A percentile compares a stretch with the other conserved stretches of the same genome.
phyloP scores from a whole-genome alignment of 2,329 filamentous ascomycete species.

The Leptographium galeiforme region DNA sequence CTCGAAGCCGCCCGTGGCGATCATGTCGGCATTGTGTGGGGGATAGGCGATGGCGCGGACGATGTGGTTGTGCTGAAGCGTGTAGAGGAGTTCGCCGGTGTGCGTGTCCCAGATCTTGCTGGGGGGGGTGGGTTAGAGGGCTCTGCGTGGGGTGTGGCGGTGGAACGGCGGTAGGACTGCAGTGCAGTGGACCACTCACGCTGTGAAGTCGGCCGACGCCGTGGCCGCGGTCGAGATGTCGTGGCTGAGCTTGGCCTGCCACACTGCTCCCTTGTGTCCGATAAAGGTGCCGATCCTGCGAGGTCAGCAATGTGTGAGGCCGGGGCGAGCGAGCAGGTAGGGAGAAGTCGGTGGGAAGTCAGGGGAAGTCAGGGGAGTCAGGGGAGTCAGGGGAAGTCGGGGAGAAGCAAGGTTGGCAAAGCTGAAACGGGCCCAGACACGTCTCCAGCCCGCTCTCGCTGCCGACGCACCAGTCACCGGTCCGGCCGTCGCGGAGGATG shows the following conservation, averaged over 20 bases:
- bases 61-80: conserved; percentile 85
- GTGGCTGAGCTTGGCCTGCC: conserved; percentile 83
- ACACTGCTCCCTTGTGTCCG: conserved; percentile 95
- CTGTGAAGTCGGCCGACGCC: conserved; percentile 89
- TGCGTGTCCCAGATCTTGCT: conserved; percentile 97
- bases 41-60: conserved; percentile 88
- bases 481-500: conserved; percentile 92
- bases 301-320: no score
- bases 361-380: no score
- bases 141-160: background rate
- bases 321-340: no score
- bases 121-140: conserved; percentile 4
- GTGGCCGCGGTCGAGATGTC: conserved; percentile 84
- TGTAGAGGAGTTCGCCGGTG: conserved; percentile 77
- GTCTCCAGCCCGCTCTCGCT: background rate
- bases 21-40: conserved; percentile 63
- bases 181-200: conserved; percentile 37
- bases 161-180: no score
- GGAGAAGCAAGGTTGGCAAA: no score
- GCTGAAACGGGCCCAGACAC: background rate
- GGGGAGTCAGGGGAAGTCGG: no score
- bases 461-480: conserved; percentile 66
- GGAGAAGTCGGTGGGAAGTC: no score
- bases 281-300: conserved; percentile 91
- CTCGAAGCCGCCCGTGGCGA: conserved; percentile 90